Base-by-base conservation (phyloP, 108 stramenopile genomes). In the Cyclotella sp. region DNA sequence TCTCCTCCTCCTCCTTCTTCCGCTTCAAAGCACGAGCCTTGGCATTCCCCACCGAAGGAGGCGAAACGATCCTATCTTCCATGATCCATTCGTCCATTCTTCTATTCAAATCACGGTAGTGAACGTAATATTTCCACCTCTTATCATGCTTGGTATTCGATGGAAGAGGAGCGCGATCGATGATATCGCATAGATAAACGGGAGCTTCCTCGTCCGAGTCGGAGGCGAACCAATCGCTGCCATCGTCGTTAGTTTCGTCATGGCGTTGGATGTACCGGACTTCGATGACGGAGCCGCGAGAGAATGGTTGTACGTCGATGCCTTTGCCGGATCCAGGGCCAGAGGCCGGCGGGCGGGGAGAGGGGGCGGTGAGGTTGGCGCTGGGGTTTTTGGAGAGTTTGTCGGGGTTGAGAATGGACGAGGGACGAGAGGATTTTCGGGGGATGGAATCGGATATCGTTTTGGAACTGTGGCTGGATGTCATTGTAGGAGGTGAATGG, bases 41-140 rank as follows among this genome's bases (percentile, higher is more conserved):
- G 53, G 91, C 91, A 77, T 93, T 94, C 47, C 93, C 95, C 52
- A 96, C 80, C 13, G 80, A 83, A 0, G 95, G 95, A 26, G 93
- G 95, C 14, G 82, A 84, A 0, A 94, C 84, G 54, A 96, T 91
- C 5, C 93, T 79, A 29, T 93, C 92, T 59, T 79, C 85, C 5
- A 66, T 61, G 19, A 99, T 90, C 99, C 99, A 99, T 82, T 98
- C 97, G 74, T 99, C 99, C 98, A 99, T 98, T 14, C 99, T 79
- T 27, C 99, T 91, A 85, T 99, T 98, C 63, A 98, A 96, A 55
- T 98, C 95, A 39, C 91, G 87, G 73, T 97, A 99, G 71, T 99
- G 99, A 15, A 99, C 91, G 84, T 99, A 99, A 77, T 98, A 99
- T 41, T 84, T 77, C 91, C 90, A 96, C 66, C 71, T 49, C 22